Base-by-base conservation (phyloP, 352 stramenopile genomes). In the Thraustotheca clavata region DNA sequence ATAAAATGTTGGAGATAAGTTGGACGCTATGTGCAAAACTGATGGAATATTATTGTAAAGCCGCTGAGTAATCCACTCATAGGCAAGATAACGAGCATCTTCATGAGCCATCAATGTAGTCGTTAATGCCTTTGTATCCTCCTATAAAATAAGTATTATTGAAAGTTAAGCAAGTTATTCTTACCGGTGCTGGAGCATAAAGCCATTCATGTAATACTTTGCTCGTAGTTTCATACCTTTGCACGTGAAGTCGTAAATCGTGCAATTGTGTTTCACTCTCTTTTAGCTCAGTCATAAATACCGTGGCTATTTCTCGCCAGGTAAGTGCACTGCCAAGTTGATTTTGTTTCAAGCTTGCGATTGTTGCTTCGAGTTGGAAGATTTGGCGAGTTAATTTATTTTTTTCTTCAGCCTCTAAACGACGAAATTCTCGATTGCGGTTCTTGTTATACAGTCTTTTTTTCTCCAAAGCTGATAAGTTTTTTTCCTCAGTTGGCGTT, bases 401-500 rank as follows among this genome's bases (percentile, higher is more conserved):
- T 31, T 52, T 52, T 52, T 52, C 43, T 24, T 52, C 43, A 18
- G 43, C 43, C n/a, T 52, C 43, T 31, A 26, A 31, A 9, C 43
- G 43, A 24, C 43, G 43, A 31, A 52, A 9, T 9, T 9, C 43
- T 18, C 43, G 43, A 24, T 52, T 52, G 9, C 43, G 43, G 43
- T 52, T 9, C n/a, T 52, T 52, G 43, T 52, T 52, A 31, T 52
- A 52, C 24, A 52, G 43, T 11, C 43, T 24, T 31, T 52, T 52
- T 18, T 52, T 52, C 43, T 52, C 43, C 9, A 52, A 31, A 14
- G 43, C 43, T 2, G 43, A 14, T 11, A 2, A 7, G 1, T 8
- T 18, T 9, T 52, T 52, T 11, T 3, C n/a, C 2, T 52, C 43
- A n/a, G n/a, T n/a, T n/a, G n/a, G n/a, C n/a, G n/a, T n/a, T n/a